Conservation (phyloP, 2,329 filamentous ascomycete genomes). For the Cercospora sp. region DNA sequence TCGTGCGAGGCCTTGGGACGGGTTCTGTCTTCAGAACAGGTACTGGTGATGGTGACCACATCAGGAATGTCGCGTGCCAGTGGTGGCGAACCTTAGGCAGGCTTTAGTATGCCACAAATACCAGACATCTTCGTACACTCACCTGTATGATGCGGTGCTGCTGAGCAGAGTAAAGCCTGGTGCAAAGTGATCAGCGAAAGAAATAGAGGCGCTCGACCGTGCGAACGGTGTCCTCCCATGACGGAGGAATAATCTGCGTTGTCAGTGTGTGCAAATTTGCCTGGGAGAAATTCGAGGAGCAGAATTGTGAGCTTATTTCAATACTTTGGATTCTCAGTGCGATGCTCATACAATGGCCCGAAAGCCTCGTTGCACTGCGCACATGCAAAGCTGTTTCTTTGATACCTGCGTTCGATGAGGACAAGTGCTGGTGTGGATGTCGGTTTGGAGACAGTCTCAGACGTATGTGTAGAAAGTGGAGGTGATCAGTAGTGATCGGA, state of each 20-base stretch:
- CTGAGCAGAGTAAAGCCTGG: slow-evolving; percentile 31
- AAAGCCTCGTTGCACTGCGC: slow-evolving; percentile 26
- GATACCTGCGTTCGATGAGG: slow-evolving; percentile 24
- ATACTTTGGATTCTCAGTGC: slow-evolving; percentile 26
- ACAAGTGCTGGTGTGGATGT: slow-evolving; percentile 21
- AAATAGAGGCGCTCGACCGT: slow-evolving; percentile 8
- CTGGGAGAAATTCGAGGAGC: slow-evolving; percentile 19
- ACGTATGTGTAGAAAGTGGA: slow-evolving; percentile 26
- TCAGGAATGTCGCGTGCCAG: neutral
- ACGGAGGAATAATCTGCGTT: slow-evolving; percentile 15
- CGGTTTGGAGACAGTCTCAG: slow-evolving; percentile 26
- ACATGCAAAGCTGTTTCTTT: slow-evolving; percentile 26
- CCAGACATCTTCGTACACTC: neutral
- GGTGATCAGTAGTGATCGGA: slow-evolving; percentile 23
- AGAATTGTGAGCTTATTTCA: slow-evolving; percentile 28
- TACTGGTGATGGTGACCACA: slow-evolving; percentile 9
- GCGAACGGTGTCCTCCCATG: slow-evolving; percentile 3
- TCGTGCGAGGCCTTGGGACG: neutral
- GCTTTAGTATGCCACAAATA: neutral
- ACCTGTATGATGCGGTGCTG: slow-evolving; percentile 29
- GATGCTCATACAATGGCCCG: slow-evolving; percentile 21
- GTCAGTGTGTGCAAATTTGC: slow-evolving; percentile 28
- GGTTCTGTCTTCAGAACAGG: slow-evolving; percentile 6
- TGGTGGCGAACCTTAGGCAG: neutral
- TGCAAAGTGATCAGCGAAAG: slow-evolving; percentile 33